These are phyloP conservation scores for Metschnikowia santaceciliae DNA, from an alignment of 805 yeast species.

Conservation along the genomic window DNA sequence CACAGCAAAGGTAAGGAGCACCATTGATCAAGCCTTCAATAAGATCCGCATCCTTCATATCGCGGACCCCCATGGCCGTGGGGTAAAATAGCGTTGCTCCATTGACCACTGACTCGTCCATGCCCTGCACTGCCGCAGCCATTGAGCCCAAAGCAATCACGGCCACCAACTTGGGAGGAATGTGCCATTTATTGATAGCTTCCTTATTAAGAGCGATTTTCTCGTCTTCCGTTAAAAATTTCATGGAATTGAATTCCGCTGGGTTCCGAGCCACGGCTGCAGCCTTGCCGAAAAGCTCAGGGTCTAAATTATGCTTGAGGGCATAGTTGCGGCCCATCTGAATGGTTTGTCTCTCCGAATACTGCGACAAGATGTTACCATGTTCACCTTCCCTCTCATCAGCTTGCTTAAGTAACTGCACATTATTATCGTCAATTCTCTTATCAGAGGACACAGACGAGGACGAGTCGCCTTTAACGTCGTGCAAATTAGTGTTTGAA, in stretches of 20 bases:
- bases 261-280: slow-evolving; percentile 61
- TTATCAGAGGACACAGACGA: slow-evolving; percentile 5
- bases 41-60: slow-evolving; percentile 46
- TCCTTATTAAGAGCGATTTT: slow-evolving; percentile 45
- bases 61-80: slow-evolving; percentile 43
- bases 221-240: slow-evolving; percentile 44
- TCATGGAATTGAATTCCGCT: slow-evolving; percentile 53
- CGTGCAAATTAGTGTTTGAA: slow-evolving; percentile 2
- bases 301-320: slow-evolving; percentile 48
- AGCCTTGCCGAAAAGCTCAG: slow-evolving; percentile 56
- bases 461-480: slow-evolving; percentile 5
- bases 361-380: slow-evolving; percentile 41
- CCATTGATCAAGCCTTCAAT: slow-evolving; percentile 59
- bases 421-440: neutral
- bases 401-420: slow-evolving; percentile 7
- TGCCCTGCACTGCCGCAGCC: slow-evolving; percentile 72
- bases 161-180: slow-evolving; percentile 47
- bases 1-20: slow-evolving; percentile 61
- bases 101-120: slow-evolving; percentile 69
- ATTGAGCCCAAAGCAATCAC: slow-evolving; percentile 58
- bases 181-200: slow-evolving; percentile 40
- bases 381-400: slow-evolving; percentile 16
- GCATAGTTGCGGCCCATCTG: slow-evolving; percentile 70
- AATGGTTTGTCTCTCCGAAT: slow-evolving; percentile 60
- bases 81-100: slow-evolving; percentile 67